These are phyloP conservation scores for Nicotiana benthamiana DNA, from an alignment of 257 asterid genomes.

Conservation along the genomic window DNA sequence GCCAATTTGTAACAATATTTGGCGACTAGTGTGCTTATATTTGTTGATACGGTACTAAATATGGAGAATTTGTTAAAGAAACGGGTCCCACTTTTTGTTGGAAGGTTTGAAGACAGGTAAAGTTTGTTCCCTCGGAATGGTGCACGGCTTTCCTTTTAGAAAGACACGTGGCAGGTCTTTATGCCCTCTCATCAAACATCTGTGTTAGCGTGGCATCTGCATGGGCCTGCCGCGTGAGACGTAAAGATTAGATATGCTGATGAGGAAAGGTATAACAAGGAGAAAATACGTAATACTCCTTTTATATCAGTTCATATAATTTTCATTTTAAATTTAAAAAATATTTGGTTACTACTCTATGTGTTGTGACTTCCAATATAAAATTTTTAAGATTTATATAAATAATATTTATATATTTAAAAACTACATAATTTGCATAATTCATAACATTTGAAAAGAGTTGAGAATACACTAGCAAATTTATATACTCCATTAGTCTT, in stretches of 20 bases:
- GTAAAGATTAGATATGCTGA: not conserved
- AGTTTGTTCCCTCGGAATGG: constrained; percentile 15
- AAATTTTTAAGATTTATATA: too few species aligned
- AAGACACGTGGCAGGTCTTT: constrained; percentile 29
- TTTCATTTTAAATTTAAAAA: too few species aligned
- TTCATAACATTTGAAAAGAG: too few species aligned
- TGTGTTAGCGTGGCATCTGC: constrained; percentile 14
- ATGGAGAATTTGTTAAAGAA: constrained; percentile 12
- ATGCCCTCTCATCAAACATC: not conserved
- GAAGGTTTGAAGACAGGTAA: constrained; percentile 39
- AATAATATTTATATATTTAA: too few species aligned
- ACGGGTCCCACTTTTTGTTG: constrained; percentile 39
- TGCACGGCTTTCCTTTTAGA: constrained; percentile 10
- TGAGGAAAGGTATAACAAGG: not conserved
- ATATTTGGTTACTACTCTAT: too few species aligned
- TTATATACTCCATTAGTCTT: too few species aligned
- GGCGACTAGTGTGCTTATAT: not conserved
- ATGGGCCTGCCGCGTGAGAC: constrained; percentile 19
- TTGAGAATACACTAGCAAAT: too few species aligned
- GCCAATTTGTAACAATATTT: not conserved
- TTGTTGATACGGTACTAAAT: constrained; percentile 2
- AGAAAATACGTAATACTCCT: not conserved
- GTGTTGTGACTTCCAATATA: too few species aligned
- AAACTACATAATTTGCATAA: too few species aligned
- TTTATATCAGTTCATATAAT: not conserved